phyloP scores from a whole-genome alignment of 2,329 filamentous ascomycete genomes.

The Colletotrichum spinosum region DNA sequence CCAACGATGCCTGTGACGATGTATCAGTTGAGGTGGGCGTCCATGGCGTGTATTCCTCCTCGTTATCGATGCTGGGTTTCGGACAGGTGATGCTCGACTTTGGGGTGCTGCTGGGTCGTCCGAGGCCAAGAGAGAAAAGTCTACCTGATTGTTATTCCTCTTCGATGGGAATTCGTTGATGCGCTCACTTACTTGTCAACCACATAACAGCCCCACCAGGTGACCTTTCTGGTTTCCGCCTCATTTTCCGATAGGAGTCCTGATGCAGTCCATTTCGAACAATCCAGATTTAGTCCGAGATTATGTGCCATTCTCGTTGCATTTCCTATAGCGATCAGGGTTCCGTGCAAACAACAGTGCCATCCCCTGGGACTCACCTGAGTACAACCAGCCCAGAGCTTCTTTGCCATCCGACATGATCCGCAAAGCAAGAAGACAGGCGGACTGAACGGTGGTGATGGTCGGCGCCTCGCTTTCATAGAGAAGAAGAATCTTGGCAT shows the following conservation, averaged over 20 bases:
- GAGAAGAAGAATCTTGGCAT: constrained; percentile 40
- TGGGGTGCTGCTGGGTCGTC: constrained; percentile 38
- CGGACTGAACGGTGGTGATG: constrained; percentile 41
- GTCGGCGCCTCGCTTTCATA: constrained; percentile 42
- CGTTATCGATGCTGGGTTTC: constrained; percentile 33
- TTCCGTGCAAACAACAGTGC: no score
- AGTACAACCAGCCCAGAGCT: constrained; percentile 41
- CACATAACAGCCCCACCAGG: constrained; percentile 42
- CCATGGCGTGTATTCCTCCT: constrained; percentile 39
- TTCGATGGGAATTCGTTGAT: no score
- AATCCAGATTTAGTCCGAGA: constrained; percentile 41
- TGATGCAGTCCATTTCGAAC: constrained; percentile 29
- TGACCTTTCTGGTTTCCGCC: constrained; percentile 39
- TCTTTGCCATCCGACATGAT: constrained; percentile 41
- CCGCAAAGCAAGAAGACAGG: constrained; percentile 37
- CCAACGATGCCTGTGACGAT: background rate
- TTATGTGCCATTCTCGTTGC: constrained; percentile 43
- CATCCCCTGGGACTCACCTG: constrained; percentile 10
- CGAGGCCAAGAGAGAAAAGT: constrained; percentile 38
- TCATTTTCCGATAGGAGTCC: constrained; percentile 37
- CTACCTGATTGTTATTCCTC: constrained; percentile 12
- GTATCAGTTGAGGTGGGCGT: background rate
- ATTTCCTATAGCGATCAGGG: constrained; percentile 25
- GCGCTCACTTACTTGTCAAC: constrained; percentile 39
- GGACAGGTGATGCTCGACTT: constrained; percentile 39